phyloP scores from a whole-genome alignment of 164 flowering plant species.

The Litsea cubeba region DNA sequence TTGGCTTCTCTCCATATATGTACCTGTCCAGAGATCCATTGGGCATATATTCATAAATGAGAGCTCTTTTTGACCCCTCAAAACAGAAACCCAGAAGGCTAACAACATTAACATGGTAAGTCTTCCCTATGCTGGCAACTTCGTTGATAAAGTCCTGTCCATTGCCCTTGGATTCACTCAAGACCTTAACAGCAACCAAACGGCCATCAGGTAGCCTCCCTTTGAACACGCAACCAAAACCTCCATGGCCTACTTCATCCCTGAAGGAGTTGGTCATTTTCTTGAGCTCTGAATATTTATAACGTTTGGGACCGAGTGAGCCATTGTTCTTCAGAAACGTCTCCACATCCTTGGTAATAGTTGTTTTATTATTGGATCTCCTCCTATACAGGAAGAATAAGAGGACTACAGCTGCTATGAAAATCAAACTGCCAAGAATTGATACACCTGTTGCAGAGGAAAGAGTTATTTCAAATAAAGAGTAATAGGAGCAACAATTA shows the following conservation, averaged over 20 bases:
- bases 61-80: neutral
- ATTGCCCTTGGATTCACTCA: neutral
- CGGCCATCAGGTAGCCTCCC: slow-evolving; percentile 12
- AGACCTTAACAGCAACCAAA: slow-evolving; percentile 12
- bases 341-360: neutral
- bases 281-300: slow-evolving; percentile 4
- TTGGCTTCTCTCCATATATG: neutral
- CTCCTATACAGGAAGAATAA: neutral
- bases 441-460: neutral
- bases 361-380: neutral
- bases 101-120: slow-evolving; percentile 8
- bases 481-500: neutral
- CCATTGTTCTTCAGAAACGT: neutral
- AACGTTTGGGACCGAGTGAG: neutral
- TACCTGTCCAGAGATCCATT: slow-evolving; percentile 7
- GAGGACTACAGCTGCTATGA: neutral
- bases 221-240: slow-evolving; percentile 5
- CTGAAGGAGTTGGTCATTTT: slow-evolving; percentile 8
- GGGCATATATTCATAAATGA: slow-evolving; percentile 2
- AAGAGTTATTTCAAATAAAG: neutral
- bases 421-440: neutral
- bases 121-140: neutral
- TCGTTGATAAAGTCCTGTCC: slow-evolving; percentile 9
- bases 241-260: slow-evolving; percentile 11
- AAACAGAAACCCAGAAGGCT: slow-evolving; percentile 13